phyloP scores from a whole-genome alignment of 1,139 yeast genomes.

The Debaryomyces robertsiae region DNA sequence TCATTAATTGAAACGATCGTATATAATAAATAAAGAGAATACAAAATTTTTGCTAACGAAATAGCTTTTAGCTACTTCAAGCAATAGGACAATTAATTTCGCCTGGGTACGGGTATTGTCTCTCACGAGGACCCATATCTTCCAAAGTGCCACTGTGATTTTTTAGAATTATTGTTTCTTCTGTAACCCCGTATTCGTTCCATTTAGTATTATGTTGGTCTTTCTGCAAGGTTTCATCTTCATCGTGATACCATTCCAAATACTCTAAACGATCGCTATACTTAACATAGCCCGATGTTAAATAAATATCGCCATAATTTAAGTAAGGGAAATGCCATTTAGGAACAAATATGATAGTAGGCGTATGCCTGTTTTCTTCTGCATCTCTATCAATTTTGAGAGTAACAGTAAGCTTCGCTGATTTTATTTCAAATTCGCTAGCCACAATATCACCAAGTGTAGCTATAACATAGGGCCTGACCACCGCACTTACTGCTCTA shows the following conservation, averaged over 20 bases:
- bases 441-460: conserved; percentile 54
- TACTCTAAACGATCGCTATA: conserved; percentile 55
- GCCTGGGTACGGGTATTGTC: conserved; percentile 19
- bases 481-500: conserved; percentile 68
- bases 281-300: conserved; percentile 58
- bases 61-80: conserved; percentile 11
- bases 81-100: conserved; percentile 25
- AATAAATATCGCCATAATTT: conserved; percentile 44
- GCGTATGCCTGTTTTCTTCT: conserved; percentile 19
- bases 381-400: conserved; percentile 29
- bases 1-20: neutral
- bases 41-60: neutral
- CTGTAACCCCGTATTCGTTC: conserved; percentile 11
- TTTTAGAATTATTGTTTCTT: conserved; percentile 41
- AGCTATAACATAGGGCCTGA: conserved; percentile 71
- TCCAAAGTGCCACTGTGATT: conserved; percentile 43
- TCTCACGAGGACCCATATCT: conserved; percentile 23
- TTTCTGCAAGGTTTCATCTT: conserved; percentile 7
- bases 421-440: conserved; percentile 58
- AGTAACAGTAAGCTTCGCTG: conserved; percentile 49
- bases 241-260: conserved; percentile 70
- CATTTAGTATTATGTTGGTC: neutral
- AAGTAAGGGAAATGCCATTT: conserved; percentile 62
- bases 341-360: conserved; percentile 71
- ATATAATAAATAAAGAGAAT: conserved; percentile 2